These are phyloP conservation scores for Tetracentron sinense DNA, from an alignment of 164 flowering plant species.

Conservation along the genomic window DNA sequence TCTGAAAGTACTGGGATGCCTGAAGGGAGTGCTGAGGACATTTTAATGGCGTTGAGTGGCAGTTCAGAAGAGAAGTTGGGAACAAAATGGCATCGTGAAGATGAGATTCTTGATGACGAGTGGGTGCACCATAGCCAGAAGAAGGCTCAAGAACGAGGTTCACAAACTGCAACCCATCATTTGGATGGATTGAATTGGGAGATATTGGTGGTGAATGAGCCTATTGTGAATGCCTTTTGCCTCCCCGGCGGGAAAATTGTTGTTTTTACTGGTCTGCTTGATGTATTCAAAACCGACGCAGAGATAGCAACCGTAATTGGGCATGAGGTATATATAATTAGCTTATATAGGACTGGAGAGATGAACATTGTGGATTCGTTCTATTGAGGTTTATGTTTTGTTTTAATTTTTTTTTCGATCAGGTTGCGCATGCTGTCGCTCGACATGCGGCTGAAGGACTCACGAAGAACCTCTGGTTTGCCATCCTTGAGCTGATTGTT, in stretches of 20 bases:
- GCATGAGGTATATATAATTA: constrained; percentile 62
- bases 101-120: constrained; percentile 77
- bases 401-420: constrained; percentile 9
- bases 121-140: constrained; percentile 79
- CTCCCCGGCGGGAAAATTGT: constrained; percentile 95
- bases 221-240: constrained; percentile 83
- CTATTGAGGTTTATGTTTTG: background rate
- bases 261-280: constrained; percentile 76
- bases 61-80: constrained; percentile 29
- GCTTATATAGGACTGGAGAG: background rate
- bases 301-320: constrained; percentile 84
- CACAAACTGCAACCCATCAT: constrained; percentile 44
- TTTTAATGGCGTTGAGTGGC: constrained; percentile 32
- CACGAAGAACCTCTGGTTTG: constrained; percentile 76
- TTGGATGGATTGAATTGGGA: constrained; percentile 90
- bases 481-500: constrained; percentile 55
- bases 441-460: constrained; percentile 74
- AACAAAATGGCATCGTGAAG: constrained; percentile 51
- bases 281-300: constrained; percentile 62
- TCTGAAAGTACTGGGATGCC: constrained; percentile 15
- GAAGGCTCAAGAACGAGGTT: constrained; percentile 43
- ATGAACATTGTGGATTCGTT: background rate
- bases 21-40: constrained; percentile 19
- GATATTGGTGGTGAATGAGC: constrained; percentile 73
- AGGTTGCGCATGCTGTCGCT: constrained; percentile 91